Conservation (phyloP, 495 filamentous ascomycete genomes). For the Glonium stellatum region DNA sequence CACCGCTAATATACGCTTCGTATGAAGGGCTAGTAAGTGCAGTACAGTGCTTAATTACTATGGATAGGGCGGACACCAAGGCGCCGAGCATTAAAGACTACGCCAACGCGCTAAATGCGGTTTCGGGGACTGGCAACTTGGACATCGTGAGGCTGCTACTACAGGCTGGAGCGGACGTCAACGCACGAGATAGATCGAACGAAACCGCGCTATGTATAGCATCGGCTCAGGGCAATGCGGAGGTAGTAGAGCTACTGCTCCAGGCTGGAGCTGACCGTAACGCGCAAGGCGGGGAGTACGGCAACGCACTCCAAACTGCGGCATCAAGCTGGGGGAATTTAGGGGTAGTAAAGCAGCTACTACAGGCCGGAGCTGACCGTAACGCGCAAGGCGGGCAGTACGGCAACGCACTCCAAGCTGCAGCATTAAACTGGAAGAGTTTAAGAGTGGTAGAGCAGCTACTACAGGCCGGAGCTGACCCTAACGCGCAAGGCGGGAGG, state of each 20-base stretch:
- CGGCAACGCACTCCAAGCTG: slow-evolving; percentile 8
- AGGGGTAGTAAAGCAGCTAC: not conserved
- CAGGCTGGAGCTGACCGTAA: slow-evolving; percentile 1
- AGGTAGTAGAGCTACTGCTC: slow-evolving; percentile 3
- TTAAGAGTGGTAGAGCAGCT: not conserved
- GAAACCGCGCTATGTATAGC: not conserved
- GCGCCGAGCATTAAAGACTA: too few species aligned
- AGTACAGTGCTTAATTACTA: too few species aligned
- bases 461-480: not conserved
- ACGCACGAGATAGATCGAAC: too few species aligned
- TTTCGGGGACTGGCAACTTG: too few species aligned
- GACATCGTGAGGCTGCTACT: too few species aligned
- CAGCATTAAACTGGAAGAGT: not conserved
- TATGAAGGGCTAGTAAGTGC: too few species aligned
- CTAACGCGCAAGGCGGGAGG: not conserved
- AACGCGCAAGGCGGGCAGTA: slow-evolving; percentile 1
- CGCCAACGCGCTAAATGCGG: too few species aligned
- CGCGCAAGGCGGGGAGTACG: slow-evolving; percentile 2
- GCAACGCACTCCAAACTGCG: not conserved
- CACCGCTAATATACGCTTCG: too few species aligned
- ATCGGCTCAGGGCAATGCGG: not conserved
- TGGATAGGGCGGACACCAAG: too few species aligned
- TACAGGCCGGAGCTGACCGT: not conserved
- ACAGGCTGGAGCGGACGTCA: not conserved
- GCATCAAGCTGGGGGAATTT: not conserved